phyloP scores from a whole-genome alignment of 2,329 filamentous ascomycete genomes.

The Neocucurbitaria cava region DNA sequence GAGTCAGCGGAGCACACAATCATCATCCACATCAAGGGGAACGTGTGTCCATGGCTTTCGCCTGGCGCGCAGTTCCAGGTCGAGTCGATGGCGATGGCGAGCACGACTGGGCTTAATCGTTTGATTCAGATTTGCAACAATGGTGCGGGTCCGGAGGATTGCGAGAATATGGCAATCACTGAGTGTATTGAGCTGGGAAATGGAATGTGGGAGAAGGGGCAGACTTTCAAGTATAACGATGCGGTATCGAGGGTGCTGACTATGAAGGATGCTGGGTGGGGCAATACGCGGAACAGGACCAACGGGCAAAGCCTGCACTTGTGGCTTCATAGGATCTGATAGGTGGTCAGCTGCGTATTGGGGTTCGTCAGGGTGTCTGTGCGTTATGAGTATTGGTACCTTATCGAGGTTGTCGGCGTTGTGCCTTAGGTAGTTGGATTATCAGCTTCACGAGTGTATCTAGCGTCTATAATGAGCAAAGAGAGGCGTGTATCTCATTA shows the following conservation, averaged over 20 bases:
- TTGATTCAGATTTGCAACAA: conserved; percentile 40
- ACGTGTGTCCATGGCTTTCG: conserved; percentile 39
- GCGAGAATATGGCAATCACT: conserved; percentile 37
- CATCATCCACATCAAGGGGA: conserved; percentile 35
- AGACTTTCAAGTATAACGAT: conserved; percentile 42
- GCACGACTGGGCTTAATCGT: conserved; percentile 35
- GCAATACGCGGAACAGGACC: conserved; percentile 38
- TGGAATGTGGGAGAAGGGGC: conserved; percentile 44
- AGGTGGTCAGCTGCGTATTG: neutral
- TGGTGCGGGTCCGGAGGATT: conserved; percentile 22
- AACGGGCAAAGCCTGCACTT: conserved; percentile 38
- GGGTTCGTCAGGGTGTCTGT: neutral
- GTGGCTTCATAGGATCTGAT: conserved; percentile 35
- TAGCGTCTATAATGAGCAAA: neutral
- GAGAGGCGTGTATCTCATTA: neutral
- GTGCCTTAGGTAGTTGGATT: neutral
- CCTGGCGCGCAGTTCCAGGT: conserved; percentile 32
- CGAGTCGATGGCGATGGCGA: conserved; percentile 32
- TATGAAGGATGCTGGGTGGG: conserved; percentile 41
- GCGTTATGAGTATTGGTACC: neutral
- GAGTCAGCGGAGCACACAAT: conserved; percentile 35
- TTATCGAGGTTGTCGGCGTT: neutral
- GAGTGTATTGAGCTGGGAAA: conserved; percentile 46
- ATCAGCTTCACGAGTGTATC: neutral
- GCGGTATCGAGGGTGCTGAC: conserved; percentile 40